phyloP scores from a whole-genome alignment of 2,329 filamentous ascomycete genomes.

The Claviceps monticola region DNA sequence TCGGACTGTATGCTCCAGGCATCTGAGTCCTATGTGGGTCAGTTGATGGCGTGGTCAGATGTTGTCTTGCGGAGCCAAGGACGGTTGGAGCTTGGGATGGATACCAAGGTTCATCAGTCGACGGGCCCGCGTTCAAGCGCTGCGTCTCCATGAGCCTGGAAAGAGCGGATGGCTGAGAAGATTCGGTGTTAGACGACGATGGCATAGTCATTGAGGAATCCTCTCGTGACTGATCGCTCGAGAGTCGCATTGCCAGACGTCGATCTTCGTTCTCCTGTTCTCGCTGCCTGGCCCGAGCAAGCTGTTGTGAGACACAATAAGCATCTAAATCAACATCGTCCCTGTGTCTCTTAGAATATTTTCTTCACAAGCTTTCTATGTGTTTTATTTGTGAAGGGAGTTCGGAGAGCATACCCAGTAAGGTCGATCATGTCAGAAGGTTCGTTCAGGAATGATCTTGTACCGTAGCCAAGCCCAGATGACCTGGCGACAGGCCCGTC shows the following conservation, averaged over 20 bases:
- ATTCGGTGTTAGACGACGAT: background rate
- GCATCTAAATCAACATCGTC: conserved; percentile 20
- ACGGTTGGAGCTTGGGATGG: background rate
- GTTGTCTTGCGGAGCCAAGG: background rate
- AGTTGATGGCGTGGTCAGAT: background rate
- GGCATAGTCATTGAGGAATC: background rate
- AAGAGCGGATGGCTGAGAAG: conserved; percentile 12
- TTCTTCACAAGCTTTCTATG: background rate
- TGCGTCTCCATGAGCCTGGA: conserved; percentile 17
- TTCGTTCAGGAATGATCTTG: conserved; percentile 2
- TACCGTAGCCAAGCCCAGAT: background rate
- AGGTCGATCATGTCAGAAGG: conserved; percentile 25
- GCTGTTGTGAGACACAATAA: conserved; percentile 19
- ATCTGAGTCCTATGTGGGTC: background rate
- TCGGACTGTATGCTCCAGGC: conserved; percentile 11
- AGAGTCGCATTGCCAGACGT: conserved; percentile 16
- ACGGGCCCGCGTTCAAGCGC: conserved; percentile 6
- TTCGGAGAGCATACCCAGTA: conserved; percentile 21
- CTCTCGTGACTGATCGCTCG: conserved; percentile 8
- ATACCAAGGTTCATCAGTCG: background rate
- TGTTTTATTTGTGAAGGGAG: too few species aligned
- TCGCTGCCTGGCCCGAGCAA: conserved; percentile 20
- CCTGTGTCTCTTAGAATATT: conserved; percentile 5
- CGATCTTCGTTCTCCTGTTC: conserved; percentile 16
- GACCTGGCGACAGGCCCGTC: background rate